Evolutionary conservation across 1,139 yeast genomes (phyloP), one percentile per base, ranked within the genome.

Genomic region (Geotrichum reessii): DNA sequence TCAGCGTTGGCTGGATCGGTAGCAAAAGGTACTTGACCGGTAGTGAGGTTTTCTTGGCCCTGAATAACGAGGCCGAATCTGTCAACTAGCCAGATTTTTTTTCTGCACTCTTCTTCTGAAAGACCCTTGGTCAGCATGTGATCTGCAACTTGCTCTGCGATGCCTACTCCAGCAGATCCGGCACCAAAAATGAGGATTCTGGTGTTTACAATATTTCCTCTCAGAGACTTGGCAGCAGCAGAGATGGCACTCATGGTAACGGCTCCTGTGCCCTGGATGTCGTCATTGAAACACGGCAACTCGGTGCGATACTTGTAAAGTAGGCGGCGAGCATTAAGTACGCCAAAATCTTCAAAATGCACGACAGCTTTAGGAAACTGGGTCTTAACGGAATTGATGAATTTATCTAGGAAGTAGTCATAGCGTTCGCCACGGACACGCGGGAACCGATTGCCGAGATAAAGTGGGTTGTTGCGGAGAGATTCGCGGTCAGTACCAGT

Each of bases 251-350:
- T 95, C 87, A 90, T 86, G 4, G 93, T 97, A 61, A 92, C 99
- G 46, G 98, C 98, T 67, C 98, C 98, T n/a, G 99, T 92, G 66
- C 99, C 99, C 77, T 92, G 98, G 67, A 93, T 92, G 72, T 92
- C 99, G 74, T 92, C 99, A 71, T 92, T 93, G 78, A 93, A 92
- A 67, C 97, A 91, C 17, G 97, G 90, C 47, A 90, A 70, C 62
- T 79, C 76, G 63, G 81, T 76, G 72, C 91, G 81, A 75, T 90
- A 93, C 71, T 82, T 83, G 65, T 86, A 83, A 65, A 92, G 80
- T 72, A 92, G 78, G 57, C 85, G 84, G 79, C 95, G 83, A 33
- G 96, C 99, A 59, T 95, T 90, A 57, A 83, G 73, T 51, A 92
- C 95, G 65, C 97, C 98, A 68, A 92, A 92, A 78, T 93, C 98